Conservation (phyloP, 2,329 filamentous ascomycete genomes). For the Phoma sp. region DNA sequence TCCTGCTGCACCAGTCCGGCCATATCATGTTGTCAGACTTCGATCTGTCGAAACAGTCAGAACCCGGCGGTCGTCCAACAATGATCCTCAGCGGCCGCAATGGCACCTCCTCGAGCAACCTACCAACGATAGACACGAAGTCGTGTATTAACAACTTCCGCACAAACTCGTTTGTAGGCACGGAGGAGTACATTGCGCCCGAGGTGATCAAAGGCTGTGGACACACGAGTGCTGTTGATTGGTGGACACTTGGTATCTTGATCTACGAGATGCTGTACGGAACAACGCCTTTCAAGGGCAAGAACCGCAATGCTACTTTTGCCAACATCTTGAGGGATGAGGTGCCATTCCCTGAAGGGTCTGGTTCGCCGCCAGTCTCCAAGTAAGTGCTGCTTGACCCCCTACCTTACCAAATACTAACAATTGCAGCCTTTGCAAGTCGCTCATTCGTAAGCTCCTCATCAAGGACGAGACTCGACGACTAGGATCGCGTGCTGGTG, state of each 20-base stretch:
- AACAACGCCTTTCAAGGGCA: constrained; percentile 98
- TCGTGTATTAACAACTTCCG: constrained; percentile 98
- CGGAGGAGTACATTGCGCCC: constrained; percentile 97
- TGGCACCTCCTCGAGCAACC: constrained; percentile 82
- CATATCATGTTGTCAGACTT: constrained; percentile 99
- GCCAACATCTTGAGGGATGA: constrained; percentile 96
- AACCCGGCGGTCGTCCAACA: constrained; percentile 91
- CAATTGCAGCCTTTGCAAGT: constrained; percentile 82
- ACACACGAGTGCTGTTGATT: constrained; percentile 97
- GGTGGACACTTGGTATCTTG: constrained; percentile 97
- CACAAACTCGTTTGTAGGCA: constrained; percentile 98
- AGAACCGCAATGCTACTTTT: constrained; percentile 98
- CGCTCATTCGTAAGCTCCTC: constrained; percentile 90
- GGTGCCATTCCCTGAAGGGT: constrained; percentile 92
- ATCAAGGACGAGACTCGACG: constrained; percentile 98
- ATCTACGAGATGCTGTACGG: constrained; percentile 99
- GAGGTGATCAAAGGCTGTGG: constrained; percentile 99
- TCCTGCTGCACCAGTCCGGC: constrained; percentile 96
- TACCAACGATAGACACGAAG: constrained; percentile 97
- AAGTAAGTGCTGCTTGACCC: constrained; percentile 70
- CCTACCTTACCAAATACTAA: constrained; percentile 40
- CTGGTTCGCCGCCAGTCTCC: constrained; percentile 82
- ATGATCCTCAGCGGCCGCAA: constrained; percentile 87
- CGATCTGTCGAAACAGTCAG: constrained; percentile 97
- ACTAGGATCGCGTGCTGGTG: constrained; percentile 90